These are phyloP conservation scores for Plasmodium yoelii DNA, from an alignment of 169 alveolate genomes.

Conservation along the genomic window DNA sequence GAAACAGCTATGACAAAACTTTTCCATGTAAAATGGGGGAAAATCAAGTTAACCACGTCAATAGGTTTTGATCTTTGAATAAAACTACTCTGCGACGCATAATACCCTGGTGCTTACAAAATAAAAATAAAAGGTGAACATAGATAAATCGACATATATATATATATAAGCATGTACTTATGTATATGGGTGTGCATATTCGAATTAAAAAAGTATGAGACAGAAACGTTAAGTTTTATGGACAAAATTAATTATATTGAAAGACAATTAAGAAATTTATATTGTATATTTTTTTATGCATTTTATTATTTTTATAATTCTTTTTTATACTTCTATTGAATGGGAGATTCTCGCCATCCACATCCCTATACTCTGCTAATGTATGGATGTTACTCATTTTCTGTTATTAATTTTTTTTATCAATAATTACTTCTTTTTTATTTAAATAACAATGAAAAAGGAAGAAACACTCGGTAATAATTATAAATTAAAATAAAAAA, in stretches of 20 bases:
- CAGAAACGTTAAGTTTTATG: constrained; percentile 1
- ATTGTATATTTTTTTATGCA: too few relatives aligned
- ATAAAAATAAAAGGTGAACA: neutral
- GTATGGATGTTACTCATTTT: constrained; percentile 75
- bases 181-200: neutral
- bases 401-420: neutral
- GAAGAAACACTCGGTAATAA: too few relatives aligned
- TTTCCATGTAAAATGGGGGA: constrained; percentile 79
- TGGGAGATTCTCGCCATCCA: constrained; percentile 46
- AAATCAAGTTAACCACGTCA: constrained; percentile 76
- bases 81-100: constrained; percentile 69
- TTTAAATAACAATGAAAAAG: too few relatives aligned
- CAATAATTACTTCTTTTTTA: neutral
- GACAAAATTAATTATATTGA: neutral
- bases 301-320: neutral
- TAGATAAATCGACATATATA: neutral
- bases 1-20: constrained; percentile 77
- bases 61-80: constrained; percentile 73
- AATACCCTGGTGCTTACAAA: constrained; percentile 66
- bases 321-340: constrained; percentile 68
- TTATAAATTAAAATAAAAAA: too few relatives aligned
- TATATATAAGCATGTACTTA: constrained; percentile 2
- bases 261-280: neutral
- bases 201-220: neutral
- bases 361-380: constrained; percentile 72